A percentile compares a stretch with the other conserved stretches of the same genome.
Evolutionary conservation across 768 basidiomycete species (phyloP).

Genomic region (Leccinum uliginosum): DNA sequence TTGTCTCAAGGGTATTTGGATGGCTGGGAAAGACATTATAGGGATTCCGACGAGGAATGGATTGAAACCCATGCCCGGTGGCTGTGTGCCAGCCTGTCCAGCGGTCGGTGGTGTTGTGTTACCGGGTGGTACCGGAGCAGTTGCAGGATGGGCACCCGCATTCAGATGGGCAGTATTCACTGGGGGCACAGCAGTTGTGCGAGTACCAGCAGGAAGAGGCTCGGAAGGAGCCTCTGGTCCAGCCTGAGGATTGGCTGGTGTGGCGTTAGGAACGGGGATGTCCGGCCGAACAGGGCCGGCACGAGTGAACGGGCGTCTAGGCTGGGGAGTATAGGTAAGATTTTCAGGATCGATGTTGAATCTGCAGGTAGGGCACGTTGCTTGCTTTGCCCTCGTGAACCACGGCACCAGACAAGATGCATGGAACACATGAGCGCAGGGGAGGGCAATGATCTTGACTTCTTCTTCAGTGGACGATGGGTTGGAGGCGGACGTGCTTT

Average conservation of each 20-base stretch:
- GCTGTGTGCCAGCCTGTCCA: constrained; percentile 8
- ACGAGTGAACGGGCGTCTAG: constrained; percentile 18
- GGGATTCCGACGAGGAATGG: constrained; percentile 22
- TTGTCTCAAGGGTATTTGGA: constrained; percentile 23
- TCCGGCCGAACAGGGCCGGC: constrained; percentile 11
- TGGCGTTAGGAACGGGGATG: constrained; percentile 11
- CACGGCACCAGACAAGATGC: constrained; percentile 74
- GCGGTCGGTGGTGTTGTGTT: neutral
- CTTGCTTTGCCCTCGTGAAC: constrained; percentile 75
- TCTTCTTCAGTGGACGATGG: constrained; percentile 17
- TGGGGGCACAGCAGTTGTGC: neutral
- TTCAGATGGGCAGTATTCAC: neutral
- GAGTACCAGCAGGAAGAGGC: neutral
- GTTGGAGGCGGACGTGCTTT: constrained; percentile 4
- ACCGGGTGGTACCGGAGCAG: neutral
- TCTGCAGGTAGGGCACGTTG: constrained; percentile 80
- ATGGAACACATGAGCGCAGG: constrained; percentile 82
- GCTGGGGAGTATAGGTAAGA: constrained; percentile 43
- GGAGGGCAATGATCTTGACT: constrained; percentile 59
- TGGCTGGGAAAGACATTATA: constrained; percentile 25
- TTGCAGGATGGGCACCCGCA: constrained; percentile 1
- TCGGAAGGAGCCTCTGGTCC: constrained; percentile 8
- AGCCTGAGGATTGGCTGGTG: constrained; percentile 7
- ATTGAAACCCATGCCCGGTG: constrained; percentile 13
- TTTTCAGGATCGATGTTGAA: constrained; percentile 82